These are phyloP conservation scores for Bruguiera parviflora DNA, from an alignment of 345 rosid species.

Conservation along the genomic window DNA sequence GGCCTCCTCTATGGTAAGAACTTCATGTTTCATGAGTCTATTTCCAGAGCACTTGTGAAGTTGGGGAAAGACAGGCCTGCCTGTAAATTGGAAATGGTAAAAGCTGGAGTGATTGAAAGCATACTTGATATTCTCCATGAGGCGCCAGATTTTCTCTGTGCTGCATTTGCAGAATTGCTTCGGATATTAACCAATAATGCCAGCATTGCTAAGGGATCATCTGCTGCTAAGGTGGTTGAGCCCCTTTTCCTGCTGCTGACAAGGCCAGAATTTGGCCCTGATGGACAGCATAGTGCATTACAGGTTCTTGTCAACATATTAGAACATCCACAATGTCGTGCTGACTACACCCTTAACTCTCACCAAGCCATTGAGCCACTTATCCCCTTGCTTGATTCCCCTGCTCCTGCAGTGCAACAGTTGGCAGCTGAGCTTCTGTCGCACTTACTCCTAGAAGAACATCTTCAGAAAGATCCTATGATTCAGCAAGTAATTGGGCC, in stretches of 20 bases:
- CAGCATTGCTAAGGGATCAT: slow-evolving; percentile 83
- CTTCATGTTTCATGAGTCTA: slow-evolving; percentile 90
- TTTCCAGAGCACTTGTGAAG: slow-evolving; percentile 93
- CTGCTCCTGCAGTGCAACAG: slow-evolving; percentile 92
- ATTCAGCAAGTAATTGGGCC: slow-evolving; percentile 85
- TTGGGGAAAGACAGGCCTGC: slow-evolving; percentile 97
- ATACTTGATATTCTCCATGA: slow-evolving; percentile 84
- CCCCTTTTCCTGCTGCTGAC: slow-evolving; percentile 76
- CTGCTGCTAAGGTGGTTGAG: slow-evolving; percentile 94
- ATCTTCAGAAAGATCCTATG: slow-evolving; percentile 83
- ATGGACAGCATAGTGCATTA: slow-evolving; percentile 89
- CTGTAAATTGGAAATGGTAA: slow-evolving; percentile 97
- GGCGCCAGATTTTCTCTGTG: slow-evolving; percentile 92
- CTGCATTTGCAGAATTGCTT: slow-evolving; percentile 89
- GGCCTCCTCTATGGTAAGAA: slow-evolving; percentile 91
- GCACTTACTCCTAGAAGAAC: slow-evolving; percentile 78
- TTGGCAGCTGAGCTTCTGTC: slow-evolving; percentile 99
- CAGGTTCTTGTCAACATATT: slow-evolving; percentile 93
- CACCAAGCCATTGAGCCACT: slow-evolving; percentile 92
- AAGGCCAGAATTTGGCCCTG: slow-evolving; percentile 83
- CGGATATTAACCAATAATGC: slow-evolving; percentile 95
- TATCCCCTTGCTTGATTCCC: slow-evolving; percentile 88
- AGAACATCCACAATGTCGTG: slow-evolving; percentile 95
- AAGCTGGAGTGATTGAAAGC: slow-evolving; percentile 92
- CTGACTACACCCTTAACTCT: slow-evolving; percentile 69